Base-by-base conservation (phyloP, 345 rosid species). In the Camelina neglecta region DNA sequence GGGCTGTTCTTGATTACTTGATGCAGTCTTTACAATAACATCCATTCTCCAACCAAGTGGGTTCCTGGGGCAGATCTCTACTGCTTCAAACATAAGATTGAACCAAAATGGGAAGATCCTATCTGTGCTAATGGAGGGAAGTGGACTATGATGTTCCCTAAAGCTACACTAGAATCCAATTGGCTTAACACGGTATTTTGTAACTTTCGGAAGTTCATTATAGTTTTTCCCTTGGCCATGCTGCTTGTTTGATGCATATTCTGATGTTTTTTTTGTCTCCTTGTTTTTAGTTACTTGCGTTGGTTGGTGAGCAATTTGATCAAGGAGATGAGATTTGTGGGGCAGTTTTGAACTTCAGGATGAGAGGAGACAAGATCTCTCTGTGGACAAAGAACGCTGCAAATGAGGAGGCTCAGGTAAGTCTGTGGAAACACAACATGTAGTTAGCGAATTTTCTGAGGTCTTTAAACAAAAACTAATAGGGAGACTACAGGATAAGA, bases 51-150 rank as follows among this genome's bases (percentile, higher is more conserved):
- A 20, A 86, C 85, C 75, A 85, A 87, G 67, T 86, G 92, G 80
- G 75, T 81, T 58, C 69, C 23, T 7, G 84, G 89, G 35, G 87
- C 92, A 3, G 96, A 89, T 73, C 85, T 92, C 1, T 82, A 92
- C 78, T 95, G 99, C 79, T 92, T 95, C 91, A 95, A 95, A 42
- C 0, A 83, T 65, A 80, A 85, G 10, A 92, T 92, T 31, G 96
- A 92, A 70, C 98, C 98, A 12, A 95, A 92, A 60, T 92, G 98
- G 98, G 98, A 95, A 88, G 97, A 92, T 77, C 97, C 97, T 69
- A 81, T 92, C 6, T 95, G 97, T 83, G 92, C 93, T 49, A 83
- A 89, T 72, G 99, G 99, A 62, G 97, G 98, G 41, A 95, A 85
- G 73, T 95, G 99, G 99, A 89, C 90, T 60, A 78, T 88, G 67